Base-by-base conservation (phyloP, 169 alveolate genomes). In the Plasmodium vinckei region DNA sequence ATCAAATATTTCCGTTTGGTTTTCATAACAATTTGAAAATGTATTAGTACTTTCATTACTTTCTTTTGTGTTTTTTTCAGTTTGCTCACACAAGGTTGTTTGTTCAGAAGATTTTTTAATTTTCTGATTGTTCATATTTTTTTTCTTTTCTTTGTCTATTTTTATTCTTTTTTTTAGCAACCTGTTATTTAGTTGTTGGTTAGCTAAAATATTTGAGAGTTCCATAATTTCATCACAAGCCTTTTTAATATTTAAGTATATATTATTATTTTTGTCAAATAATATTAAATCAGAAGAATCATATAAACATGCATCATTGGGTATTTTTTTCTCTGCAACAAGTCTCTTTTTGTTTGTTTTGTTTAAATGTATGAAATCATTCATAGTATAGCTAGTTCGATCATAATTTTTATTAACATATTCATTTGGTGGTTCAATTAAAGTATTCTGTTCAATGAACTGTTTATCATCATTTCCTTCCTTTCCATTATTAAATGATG, bases 191-290 rank as follows among this genome's bases (percentile, higher is more conserved):
- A 82, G 13, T 49, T 67, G 64, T 39, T 82, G 90, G 39, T 68
- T 82, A 63, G 90, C 82, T 69, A 82, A 39, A 68, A 82, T 82
- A 12, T 53, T 67, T 46, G 90, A 33, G 9, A 82, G 19, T 49
- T 82, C 73, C 54, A 49, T 27, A 82, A 82, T 59, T 39, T 82
- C 90, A 23, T 82, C 79, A 47, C 86, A 82, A 5, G 90, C 90
- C 47, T 82, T 82, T 59, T 68, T 82, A 17, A 65, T 56, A 72
- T 82, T 82, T 68, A 82, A 54, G 61, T 82, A 82, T 27, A 82
- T 67, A 6, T 42, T 82, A 21, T 67, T 53, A 9, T 47, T 39
- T 42, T 82, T 63, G 63, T 82, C 90, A 60, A 82, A 67, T 57
- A 82, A 47, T n/a, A 82, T 72, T 19, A 82, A 68, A 82, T 82